Conservation (phyloP, 805 yeast genomes). For the Wickerhamomyces alni region DNA sequence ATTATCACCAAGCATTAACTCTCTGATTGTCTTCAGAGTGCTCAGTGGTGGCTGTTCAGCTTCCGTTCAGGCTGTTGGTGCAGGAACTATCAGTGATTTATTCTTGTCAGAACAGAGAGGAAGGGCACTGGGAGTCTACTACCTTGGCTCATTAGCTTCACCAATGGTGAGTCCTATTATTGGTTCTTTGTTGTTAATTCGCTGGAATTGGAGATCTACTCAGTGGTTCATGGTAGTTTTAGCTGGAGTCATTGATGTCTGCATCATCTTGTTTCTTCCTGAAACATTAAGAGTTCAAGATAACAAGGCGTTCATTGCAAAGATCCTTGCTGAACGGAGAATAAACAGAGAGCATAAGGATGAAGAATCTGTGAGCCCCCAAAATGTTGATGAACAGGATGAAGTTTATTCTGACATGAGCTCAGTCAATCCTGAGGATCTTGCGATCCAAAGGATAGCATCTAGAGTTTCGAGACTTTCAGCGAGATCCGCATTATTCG, state of each 20-base stretch:
- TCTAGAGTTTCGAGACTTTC: constrained; percentile 15
- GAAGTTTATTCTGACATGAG: constrained; percentile 3
- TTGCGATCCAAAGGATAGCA: constrained; percentile 14
- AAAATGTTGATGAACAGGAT: constrained; percentile 2
- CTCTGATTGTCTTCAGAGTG: constrained; percentile 64
- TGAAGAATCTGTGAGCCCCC: neutral
- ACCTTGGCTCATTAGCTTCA: constrained; percentile 75
- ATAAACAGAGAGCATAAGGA: constrained; percentile 1
- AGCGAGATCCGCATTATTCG: neutral
- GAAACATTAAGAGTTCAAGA: constrained; percentile 67
- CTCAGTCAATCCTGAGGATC: constrained; percentile 2
- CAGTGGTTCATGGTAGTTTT: constrained; percentile 78
- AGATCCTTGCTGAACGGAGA: constrained; percentile 34
- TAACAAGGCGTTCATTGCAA: constrained; percentile 38
- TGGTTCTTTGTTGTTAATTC: constrained; percentile 67
- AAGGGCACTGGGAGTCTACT: constrained; percentile 70
- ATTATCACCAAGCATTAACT: constrained; percentile 50
- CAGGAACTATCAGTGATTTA: constrained; percentile 78
- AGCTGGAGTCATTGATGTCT: constrained; percentile 45
- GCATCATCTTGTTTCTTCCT: constrained; percentile 56
- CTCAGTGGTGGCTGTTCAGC: constrained; percentile 79
- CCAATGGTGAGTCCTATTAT: constrained; percentile 75
- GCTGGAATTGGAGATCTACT: constrained; percentile 86
- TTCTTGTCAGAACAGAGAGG: constrained; percentile 67
- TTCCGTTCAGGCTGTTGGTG: constrained; percentile 84